Evolutionary conservation across 2,329 filamentous ascomycete genomes (phyloP), one percentile per base, ranked within the genome.

Genomic region (Fusarium pininemorale): DNA sequence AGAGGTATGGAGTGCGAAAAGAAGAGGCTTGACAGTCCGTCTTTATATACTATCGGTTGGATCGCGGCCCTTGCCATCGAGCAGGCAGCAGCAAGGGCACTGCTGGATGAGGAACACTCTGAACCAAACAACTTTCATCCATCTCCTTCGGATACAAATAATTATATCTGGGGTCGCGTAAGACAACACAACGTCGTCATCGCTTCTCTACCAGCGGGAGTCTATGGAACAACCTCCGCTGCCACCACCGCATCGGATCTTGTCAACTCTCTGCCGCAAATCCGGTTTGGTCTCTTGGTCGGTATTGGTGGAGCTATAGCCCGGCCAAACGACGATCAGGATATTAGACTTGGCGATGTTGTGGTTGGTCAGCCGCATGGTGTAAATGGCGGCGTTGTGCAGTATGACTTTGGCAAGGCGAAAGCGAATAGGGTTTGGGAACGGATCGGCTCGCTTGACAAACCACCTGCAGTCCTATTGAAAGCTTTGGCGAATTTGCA

Each of bases 271-370:
- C 42, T 80, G 6, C 73, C 76, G 7, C 60, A 71, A 5, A 73
- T 79, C 4, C 58, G 63, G 0, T 32, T 79, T 22, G 72, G 68
- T 2, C 42, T 79, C 3, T 16, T 78, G 24, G 73, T 78, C 67
- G 80, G 82, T 1, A 85, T 84, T 77, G 88, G 87, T 3, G 88
- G 90, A 1, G 79, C 59, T 2, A 44, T 76, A 15, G 24, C 73
- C 3, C 16, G 14, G 1, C 66, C 62, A 1, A 14, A 37, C 2
- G 28, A 48, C 4, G 42, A 32, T 12, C 53, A 63, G 4, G 79
- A 80, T 14, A 70, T 80, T 15, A 76, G 78, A 1, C 72, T 81
- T 1, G 79, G 80, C 1, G 80, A 80, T 13, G 38, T 81, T 5
- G 76, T 80, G 1, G 74, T 81, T 0, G 78, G 79, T 41, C 56